Percentiles rank a stretch among this genome's conserved stretches.
Conservation (phyloP, 192 early-diverging fungal genomes). For the Phlyctochytrium bullatum region DNA sequence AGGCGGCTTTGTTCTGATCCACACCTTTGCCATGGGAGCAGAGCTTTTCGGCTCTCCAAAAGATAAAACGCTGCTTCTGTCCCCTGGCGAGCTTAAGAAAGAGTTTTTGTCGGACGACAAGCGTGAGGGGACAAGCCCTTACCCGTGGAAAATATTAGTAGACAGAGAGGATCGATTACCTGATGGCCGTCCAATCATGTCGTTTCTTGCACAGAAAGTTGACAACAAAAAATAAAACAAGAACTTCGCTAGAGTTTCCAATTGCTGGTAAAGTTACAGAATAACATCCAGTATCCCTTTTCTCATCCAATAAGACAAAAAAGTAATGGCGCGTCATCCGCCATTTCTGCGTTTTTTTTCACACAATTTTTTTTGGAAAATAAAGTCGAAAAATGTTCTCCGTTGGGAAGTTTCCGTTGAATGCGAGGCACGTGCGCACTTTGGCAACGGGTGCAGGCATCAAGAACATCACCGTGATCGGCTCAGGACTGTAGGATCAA, state of each 20-base stretch:
- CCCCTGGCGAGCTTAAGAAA: background rate
- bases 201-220: background rate
- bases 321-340: too few relatives aligned
- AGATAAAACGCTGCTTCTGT: background rate
- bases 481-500: constrained; percentile 59
- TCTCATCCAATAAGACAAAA: too few relatives aligned
- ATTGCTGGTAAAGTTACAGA: too few relatives aligned
- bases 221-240: too few relatives aligned
- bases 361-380: background rate
- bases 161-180: background rate
- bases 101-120: background rate
- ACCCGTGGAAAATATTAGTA: background rate
- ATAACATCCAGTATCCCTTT: too few relatives aligned
- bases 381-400: background rate
- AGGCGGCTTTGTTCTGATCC: background rate
- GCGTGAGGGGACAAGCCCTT: too few relatives aligned
- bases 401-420: background rate
- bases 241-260: too few relatives aligned
- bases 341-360: background rate
- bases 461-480: constrained; percentile 76
- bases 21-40: background rate
- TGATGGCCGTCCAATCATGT: background rate
- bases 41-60: background rate
- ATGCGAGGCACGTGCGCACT: too few relatives aligned
- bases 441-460: constrained; percentile 37